Percentiles rank a stretch among this genome's conserved stretches.
phyloP scores from a whole-genome alignment of 2,329 filamentous ascomycete genomes.

The Ophiostoma quercus region DNA sequence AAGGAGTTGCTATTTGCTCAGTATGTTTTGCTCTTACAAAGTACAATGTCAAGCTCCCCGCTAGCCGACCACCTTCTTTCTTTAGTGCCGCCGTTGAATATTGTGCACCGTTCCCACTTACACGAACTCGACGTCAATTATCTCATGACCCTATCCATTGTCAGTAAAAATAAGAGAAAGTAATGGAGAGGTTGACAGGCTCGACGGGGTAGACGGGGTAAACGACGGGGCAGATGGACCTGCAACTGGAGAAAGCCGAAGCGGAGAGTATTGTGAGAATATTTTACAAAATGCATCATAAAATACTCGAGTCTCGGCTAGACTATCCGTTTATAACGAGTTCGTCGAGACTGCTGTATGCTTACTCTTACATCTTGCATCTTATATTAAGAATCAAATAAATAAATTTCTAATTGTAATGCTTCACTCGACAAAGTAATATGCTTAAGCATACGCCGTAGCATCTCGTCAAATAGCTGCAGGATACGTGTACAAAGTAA shows the following conservation, averaged over 20 bases:
- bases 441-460: neutral
- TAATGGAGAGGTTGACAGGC: neutral
- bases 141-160: neutral
- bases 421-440: no score
- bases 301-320: neutral
- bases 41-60: neutral
- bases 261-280: neutral
- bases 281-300: neutral
- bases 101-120: neutral
- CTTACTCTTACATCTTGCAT: no score
- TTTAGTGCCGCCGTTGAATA: neutral
- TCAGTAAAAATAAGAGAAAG: neutral
- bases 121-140: neutral
- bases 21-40: neutral
- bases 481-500: neutral
- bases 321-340: neutral
- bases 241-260: neutral
- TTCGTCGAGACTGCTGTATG: neutral
- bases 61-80: neutral
- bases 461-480: neutral
- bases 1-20: neutral
- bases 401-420: neutral
- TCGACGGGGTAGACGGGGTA: neutral
- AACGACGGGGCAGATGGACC: neutral
- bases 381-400: neutral